A percentile compares a stretch with the other conserved stretches of the same genome.
These are phyloP conservation scores for Diutina catenulata DNA, from an alignment of 1,139 yeast species.

Conservation along the genomic window DNA sequence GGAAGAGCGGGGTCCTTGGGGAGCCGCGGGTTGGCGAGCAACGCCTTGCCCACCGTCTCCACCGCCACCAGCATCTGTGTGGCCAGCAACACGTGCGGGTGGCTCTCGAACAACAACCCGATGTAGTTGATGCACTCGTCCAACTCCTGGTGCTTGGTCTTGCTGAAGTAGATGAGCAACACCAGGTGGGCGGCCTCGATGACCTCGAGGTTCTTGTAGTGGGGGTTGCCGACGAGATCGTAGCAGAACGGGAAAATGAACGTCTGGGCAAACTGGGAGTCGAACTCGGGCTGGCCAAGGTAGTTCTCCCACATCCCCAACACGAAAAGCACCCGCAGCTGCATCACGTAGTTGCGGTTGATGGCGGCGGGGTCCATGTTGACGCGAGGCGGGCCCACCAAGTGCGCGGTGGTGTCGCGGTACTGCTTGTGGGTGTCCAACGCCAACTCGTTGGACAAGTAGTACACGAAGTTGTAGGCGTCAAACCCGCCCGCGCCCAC, in stretches of 20 bases:
- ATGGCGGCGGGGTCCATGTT: constrained; percentile 24
- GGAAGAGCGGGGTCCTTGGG: constrained; percentile 12
- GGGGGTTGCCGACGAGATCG: constrained; percentile 24
- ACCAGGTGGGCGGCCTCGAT: constrained; percentile 64
- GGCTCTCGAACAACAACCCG: constrained; percentile 30
- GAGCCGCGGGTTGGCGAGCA: constrained; percentile 30
- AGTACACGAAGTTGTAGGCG: constrained; percentile 53
- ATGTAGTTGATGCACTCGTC: constrained; percentile 18
- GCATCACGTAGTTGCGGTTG: constrained; percentile 22
- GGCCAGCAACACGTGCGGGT: constrained; percentile 45
- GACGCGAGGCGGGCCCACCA: constrained; percentile 9
- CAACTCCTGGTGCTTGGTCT: constrained; percentile 6
- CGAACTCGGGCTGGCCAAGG: constrained; percentile 22
- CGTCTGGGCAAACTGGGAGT: constrained; percentile 15
- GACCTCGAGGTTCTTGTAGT: constrained; percentile 21
- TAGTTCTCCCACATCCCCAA: constrained; percentile 51
- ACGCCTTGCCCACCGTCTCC: constrained; percentile 42
- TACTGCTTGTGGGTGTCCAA: constrained; percentile 9
- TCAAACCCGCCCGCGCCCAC: constrained; percentile 68
- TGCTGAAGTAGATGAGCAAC: constrained; percentile 34
- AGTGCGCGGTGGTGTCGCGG: background rate
- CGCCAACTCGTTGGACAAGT: constrained; percentile 35
- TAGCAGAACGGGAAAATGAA: constrained; percentile 33
- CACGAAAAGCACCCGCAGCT: constrained; percentile 43
- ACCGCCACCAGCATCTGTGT: constrained; percentile 49